Conservation (phyloP, 495 filamentous ascomycete genomes). For the Patellaria atrata region DNA sequence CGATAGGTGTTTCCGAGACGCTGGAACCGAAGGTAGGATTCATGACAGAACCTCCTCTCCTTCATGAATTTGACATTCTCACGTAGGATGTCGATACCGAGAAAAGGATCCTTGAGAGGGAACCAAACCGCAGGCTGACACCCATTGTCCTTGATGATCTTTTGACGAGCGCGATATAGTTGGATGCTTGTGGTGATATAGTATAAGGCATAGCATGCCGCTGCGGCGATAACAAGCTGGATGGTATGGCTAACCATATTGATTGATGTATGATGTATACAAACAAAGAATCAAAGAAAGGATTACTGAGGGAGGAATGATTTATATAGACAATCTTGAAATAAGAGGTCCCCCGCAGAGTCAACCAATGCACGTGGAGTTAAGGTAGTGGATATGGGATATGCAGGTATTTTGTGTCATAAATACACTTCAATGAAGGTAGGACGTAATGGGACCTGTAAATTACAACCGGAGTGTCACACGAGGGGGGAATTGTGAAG, state of each 20-base stretch:
- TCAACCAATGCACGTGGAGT: too few relatives aligned
- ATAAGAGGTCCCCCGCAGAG: too few relatives aligned
- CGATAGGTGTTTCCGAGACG: conserved; percentile 14
- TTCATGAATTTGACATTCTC: conserved; percentile 16
- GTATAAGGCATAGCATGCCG: conserved; percentile 8
- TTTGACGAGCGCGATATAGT: conserved; percentile 11
- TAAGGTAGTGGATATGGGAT: too few relatives aligned
- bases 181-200: conserved; percentile 11
- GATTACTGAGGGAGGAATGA: too few relatives aligned
- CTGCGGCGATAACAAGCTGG: conserved; percentile 5
- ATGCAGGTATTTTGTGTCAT: too few relatives aligned
- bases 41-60: conserved; percentile 14
- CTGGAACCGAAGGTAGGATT: conserved; percentile 13
- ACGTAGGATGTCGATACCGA: conserved; percentile 22
- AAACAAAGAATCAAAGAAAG: not conserved
- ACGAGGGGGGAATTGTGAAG: too few relatives aligned
- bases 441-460: too few relatives aligned
- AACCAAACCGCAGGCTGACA: conserved; percentile 10
- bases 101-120: conserved; percentile 20
- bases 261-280: too few relatives aligned
- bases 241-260: conserved; percentile 2
- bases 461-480: too few relatives aligned
- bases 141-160: conserved; percentile 11
- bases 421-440: too few relatives aligned
- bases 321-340: too few relatives aligned